Evolutionary conservation across 768 basidiomycete species (phyloP).

Genomic region (Obba rivulosa): DNA sequence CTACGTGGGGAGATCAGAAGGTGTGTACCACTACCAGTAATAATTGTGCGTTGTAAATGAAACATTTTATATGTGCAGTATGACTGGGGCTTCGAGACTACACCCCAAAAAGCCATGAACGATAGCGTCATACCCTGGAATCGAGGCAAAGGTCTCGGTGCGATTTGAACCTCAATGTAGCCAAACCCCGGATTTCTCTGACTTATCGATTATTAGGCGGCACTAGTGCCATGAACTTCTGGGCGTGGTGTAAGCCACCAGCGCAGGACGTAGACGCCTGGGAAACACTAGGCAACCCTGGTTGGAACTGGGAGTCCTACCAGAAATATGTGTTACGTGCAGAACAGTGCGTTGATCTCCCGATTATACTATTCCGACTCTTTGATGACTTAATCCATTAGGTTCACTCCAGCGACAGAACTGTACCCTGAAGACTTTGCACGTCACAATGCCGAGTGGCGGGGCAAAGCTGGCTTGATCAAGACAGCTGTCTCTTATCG

Average conservation of each 20-base stretch:
- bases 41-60: not conserved
- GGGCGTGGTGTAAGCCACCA: slow-evolving; percentile 25
- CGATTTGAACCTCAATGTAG: not conserved
- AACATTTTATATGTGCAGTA: slow-evolving; percentile 6
- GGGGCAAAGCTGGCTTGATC: not conserved
- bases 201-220: slow-evolving; percentile 22
- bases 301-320: slow-evolving; percentile 45
- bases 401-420: slow-evolving; percentile 1
- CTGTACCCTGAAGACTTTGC: not conserved
- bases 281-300: slow-evolving; percentile 48
- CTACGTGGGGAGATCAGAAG: slow-evolving; percentile 1
- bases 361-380: no score
- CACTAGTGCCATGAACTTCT: slow-evolving; percentile 40
- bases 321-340: slow-evolving; percentile 31
- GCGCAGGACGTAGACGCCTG: slow-evolving; percentile 28
- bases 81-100: slow-evolving; percentile 10
- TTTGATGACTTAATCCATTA: not conserved
- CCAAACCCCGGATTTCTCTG: not conserved
- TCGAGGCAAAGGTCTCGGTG: slow-evolving; percentile 19
- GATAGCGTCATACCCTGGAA: slow-evolving; percentile 1
- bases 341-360: slow-evolving; percentile 3
- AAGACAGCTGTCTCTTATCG: not conserved
- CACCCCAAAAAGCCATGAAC: slow-evolving; percentile 6
- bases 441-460: slow-evolving; percentile 1
- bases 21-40: not conserved